Evolutionary conservation across 805 yeast species (phyloP), one percentile per base, ranked within the genome.

Genomic region (Cyberlindnera xylosilytica): DNA sequence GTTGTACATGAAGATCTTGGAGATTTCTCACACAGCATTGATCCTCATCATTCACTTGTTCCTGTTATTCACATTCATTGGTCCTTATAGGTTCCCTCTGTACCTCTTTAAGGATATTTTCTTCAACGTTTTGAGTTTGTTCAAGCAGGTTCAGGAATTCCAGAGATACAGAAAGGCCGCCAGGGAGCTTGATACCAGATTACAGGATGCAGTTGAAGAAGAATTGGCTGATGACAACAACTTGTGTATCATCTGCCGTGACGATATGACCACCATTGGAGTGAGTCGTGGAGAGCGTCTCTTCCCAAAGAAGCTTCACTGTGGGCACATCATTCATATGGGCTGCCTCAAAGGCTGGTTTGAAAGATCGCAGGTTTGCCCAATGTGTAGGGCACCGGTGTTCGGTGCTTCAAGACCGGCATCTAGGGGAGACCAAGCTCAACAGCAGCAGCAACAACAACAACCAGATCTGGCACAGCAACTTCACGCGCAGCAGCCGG

Each of bases 261-360:
- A 93, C 52, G 96, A 87, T 47, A 83, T 91, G 91, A 61, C 70
- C 6, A 57, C 79, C 1, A 68, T 61, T 3, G 72, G 59, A 2
- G 43, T 56, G 3, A 45, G 36, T 9, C 62, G 45, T 53, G 68
- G 53, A 53, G 66, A 66, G 43, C 69, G 85, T 42, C 64, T 65
- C 34, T 69, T 65, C 37, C 96, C 98, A 4, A 88, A 87, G 61
- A 83, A 75, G 56, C 69, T 93, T 37, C 72, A 69, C 1, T 93
- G 99, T 69, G 85, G 87, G 20, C 99, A 93, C 62, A 82, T 87
- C 36, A 71, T 91, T 44, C 99, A 93, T 61, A 67, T 84, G 64
- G 90, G 93, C 4, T 93, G 99, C 62, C 72, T 93, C 48, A 85
- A 87, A 56, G 83, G 85, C 51, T 93, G 99, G 99, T 70, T 93